Conservation (phyloP, 768 basidiomycete species). For the Ramaria rubella region DNA sequence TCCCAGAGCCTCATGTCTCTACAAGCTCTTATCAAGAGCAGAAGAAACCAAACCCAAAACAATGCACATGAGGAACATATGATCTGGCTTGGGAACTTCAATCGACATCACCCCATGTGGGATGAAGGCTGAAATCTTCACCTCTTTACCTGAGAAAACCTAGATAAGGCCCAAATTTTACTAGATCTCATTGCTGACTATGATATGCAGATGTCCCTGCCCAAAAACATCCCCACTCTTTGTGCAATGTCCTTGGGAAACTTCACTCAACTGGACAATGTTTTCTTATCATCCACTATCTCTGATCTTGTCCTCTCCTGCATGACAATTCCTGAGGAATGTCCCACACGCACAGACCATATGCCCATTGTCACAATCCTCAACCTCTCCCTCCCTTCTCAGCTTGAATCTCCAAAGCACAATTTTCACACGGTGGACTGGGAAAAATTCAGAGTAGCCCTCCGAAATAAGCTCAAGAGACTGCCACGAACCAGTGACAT, state of each 20-base stretch:
- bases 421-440: conserved; percentile 31
- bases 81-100: no score
- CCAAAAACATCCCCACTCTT: conserved; percentile 30
- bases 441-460: conserved; percentile 22
- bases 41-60: no score
- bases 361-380: conserved; percentile 30
- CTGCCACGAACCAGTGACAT: not conserved
- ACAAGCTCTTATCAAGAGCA: no score
- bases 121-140: no score
- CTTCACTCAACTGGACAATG: conserved; percentile 36
- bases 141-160: no score
- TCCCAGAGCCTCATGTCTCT: conserved; percentile 28
- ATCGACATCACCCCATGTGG: no score
- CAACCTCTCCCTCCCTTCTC: conserved; percentile 20
- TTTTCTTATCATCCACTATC: conserved; percentile 26
- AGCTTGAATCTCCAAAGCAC: not conserved
- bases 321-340: conserved; percentile 12
- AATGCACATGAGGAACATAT: no score
- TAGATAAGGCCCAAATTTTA: conserved; percentile 25
- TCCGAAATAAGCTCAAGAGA: conserved; percentile 8
- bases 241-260: conserved; percentile 23
- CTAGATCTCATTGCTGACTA: conserved; percentile 24
- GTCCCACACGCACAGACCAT: conserved; percentile 32
- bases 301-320: conserved; percentile 23
- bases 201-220: conserved; percentile 31